phyloP scores from a whole-genome alignment of 345 rosid genomes.

The Acer negundo region DNA sequence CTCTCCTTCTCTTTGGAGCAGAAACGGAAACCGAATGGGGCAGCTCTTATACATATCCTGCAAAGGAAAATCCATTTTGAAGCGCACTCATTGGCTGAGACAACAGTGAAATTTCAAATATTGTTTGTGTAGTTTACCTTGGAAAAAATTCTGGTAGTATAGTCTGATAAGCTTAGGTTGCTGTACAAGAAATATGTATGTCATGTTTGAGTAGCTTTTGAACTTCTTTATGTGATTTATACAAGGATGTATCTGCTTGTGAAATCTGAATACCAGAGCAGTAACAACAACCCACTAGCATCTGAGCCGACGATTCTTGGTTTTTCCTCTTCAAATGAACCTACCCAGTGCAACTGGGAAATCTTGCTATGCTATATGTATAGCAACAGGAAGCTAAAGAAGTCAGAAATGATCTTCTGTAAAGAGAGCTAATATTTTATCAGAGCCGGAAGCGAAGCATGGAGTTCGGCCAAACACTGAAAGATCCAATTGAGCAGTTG shows the following conservation, averaged over 20 bases:
- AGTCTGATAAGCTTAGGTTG: slow-evolving; percentile 1
- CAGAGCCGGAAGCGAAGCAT: slow-evolving; percentile 79
- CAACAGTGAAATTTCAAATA: background rate
- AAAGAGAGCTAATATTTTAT: slow-evolving; percentile 59
- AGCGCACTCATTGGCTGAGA: background rate
- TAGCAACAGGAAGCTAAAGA: background rate
- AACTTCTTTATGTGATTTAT: background rate
- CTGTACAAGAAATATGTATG: background rate
- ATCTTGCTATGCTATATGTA: background rate
- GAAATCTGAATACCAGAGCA: background rate
- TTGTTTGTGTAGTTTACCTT: slow-evolving; percentile 1
- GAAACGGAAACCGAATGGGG: background rate
- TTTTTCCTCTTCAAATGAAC: background rate
- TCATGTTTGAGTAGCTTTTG: background rate
- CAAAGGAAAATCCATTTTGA: background rate
- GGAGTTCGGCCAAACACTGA: slow-evolving; percentile 87
- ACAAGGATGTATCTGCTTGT: background rate
- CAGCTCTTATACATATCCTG: background rate
- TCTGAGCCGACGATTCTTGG: background rate
- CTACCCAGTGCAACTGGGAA: background rate
- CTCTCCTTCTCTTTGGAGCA: background rate
- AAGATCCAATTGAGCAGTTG: slow-evolving; percentile 91
- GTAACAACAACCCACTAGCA: background rate
- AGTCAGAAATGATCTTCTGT: background rate
- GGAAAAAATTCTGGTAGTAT: background rate